Percentiles rank a stretch among this genome's conserved stretches.
These are phyloP conservation scores for Candida stauntonica DNA, from an alignment of 805 yeast species.

Conservation along the genomic window DNA sequence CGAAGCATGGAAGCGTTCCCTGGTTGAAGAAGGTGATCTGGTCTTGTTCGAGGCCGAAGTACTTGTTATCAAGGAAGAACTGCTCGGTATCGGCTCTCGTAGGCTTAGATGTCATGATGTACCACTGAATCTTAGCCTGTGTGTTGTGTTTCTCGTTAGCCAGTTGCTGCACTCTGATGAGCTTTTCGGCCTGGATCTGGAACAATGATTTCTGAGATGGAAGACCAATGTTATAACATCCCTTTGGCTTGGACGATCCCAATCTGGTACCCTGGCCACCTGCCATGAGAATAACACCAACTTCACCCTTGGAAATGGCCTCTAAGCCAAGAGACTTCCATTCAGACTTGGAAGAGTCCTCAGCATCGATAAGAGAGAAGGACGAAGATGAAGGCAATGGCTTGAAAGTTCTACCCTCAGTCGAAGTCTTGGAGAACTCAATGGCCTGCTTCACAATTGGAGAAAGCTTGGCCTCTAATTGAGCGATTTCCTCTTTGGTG, in stretches of 20 bases:
- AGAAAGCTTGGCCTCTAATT: constrained; percentile 21
- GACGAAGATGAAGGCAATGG: constrained; percentile 51
- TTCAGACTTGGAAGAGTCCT: constrained; percentile 18
- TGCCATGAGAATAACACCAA: constrained; percentile 89
- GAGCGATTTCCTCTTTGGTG: constrained; percentile 10
- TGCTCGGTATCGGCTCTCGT: constrained; percentile 71
- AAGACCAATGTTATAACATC: constrained; percentile 83
- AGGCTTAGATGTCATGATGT: constrained; percentile 92
- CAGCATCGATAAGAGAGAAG: constrained; percentile 38
- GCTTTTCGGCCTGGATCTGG: constrained; percentile 89
- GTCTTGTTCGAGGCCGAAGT: constrained; percentile 61
- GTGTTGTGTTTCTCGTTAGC: constrained; percentile 35
- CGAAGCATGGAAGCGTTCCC: constrained; percentile 91
- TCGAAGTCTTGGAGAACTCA: constrained; percentile 28
- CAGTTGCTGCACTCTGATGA: constrained; percentile 56
- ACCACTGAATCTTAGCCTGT: constrained; percentile 61
- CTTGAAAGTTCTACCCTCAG: constrained; percentile 31
- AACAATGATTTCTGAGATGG: constrained; percentile 83
- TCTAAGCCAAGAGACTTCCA: constrained; percentile 49
- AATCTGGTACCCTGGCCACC: constrained; percentile 98
- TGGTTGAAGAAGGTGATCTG: constrained; percentile 85
- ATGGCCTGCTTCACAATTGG: constrained; percentile 38
- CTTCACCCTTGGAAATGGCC: constrained; percentile 67
- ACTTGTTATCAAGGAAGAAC: constrained; percentile 56
- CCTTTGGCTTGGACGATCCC: constrained; percentile 89